These are phyloP conservation scores for Penicillium rolfsii DNA, from an alignment of 2,329 filamentous ascomycete genomes.

Conservation along the genomic window DNA sequence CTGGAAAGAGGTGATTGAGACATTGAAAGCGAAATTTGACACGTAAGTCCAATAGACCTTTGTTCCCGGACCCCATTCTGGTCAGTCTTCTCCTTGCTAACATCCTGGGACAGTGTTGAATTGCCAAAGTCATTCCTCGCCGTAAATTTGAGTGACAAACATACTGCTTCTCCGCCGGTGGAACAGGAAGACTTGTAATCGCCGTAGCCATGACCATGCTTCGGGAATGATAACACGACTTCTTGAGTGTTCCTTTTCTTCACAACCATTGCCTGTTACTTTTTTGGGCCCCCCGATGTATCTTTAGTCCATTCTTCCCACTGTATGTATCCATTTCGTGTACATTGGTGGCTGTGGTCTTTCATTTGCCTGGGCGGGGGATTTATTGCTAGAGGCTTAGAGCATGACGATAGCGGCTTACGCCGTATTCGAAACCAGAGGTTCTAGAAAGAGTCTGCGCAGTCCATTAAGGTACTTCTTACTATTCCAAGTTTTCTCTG, in stretches of 20 bases:
- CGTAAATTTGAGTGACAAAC: slow-evolving; percentile 56
- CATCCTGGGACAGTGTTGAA: slow-evolving; percentile 47
- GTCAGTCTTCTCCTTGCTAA: neutral
- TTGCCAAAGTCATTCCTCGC: slow-evolving; percentile 56
- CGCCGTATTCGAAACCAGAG: neutral
- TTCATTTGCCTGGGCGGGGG: neutral
- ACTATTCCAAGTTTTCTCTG: neutral
- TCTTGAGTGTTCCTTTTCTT: neutral
- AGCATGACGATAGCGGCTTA: neutral
- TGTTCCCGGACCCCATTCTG: no score
- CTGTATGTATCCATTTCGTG: neutral
- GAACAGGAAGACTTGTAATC: slow-evolving; percentile 7
- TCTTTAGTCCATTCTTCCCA: neutral
- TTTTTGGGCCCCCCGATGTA: neutral
- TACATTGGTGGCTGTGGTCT: neutral
- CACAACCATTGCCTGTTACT: neutral
- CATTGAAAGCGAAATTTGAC: slow-evolving; percentile 89
- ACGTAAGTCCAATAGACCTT: slow-evolving; percentile 63
- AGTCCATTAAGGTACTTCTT: neutral
- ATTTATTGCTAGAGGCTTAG: slow-evolving; percentile 1
- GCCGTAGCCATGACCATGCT: neutral
- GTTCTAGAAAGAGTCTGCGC: neutral
- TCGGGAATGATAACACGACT: no score
- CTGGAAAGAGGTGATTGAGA: slow-evolving; percentile 97
- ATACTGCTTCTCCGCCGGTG: slow-evolving; percentile 29